phyloP scores from a whole-genome alignment of 192 early-diverging fungal species.

The Oehlia diaphana region DNA sequence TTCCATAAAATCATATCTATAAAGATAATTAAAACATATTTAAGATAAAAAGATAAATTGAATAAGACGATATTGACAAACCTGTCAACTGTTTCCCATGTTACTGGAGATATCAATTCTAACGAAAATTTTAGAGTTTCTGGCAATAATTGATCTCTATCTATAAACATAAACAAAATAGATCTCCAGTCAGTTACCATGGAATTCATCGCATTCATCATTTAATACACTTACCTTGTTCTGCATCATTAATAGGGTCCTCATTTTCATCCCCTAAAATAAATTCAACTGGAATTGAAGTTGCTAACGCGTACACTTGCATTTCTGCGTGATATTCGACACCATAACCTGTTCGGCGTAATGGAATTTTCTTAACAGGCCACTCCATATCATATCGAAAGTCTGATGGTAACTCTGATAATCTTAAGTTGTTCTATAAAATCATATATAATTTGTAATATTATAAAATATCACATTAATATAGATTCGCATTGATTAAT shows the following conservation, averaged over 20 bases:
- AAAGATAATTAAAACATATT: neutral
- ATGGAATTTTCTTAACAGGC: slow-evolving; percentile 70
- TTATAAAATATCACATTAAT: too few species aligned
- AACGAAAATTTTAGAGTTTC: slow-evolving; percentile 63
- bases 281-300: slow-evolving; percentile 67
- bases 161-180: slow-evolving; percentile 33
- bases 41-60: slow-evolving; percentile 30
- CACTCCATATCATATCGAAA: slow-evolving; percentile 74
- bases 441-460: neutral
- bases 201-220: slow-evolving; percentile 18
- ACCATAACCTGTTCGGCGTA: slow-evolving; percentile 69
- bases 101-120: slow-evolving; percentile 89
- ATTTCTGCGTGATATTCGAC: slow-evolving; percentile 83
- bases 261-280: slow-evolving; percentile 71
- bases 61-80: slow-evolving; percentile 31
- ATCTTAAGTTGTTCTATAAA: slow-evolving; percentile 60
- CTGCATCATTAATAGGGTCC: slow-evolving; percentile 40
- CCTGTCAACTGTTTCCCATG: slow-evolving; percentile 91
- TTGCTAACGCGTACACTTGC: slow-evolving; percentile 78
- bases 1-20: slow-evolving; percentile 64
- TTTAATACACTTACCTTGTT: slow-evolving; percentile 20
- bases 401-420: slow-evolving; percentile 66
- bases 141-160: slow-evolving; percentile 58
- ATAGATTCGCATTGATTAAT: neutral
- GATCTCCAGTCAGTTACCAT: neutral